Evolutionary conservation across 495 filamentous ascomycete species (phyloP), one percentile per base, ranked within the genome.

Genomic region (Podospora anserina): DNA sequence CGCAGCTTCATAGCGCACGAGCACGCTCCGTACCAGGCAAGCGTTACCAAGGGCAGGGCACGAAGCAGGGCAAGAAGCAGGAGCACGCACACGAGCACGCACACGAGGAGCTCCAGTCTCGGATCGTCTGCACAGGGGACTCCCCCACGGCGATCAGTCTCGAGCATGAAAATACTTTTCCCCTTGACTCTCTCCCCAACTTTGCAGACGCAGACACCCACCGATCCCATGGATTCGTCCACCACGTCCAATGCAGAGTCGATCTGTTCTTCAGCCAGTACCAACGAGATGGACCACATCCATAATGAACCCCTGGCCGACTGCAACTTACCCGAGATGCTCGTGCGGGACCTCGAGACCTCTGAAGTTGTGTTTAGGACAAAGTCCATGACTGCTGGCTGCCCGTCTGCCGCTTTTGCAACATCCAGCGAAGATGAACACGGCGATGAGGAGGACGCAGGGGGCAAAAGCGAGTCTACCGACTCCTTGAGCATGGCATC

Each of bases 261-360:
- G 61, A 63, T 32, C 18, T 61, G 9, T 34, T 30, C 65, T 34
- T 53, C 63, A 13, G 39, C 32, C 60, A 62, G 30, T 58, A 20
- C 55, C 11, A 61, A 49, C 63, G 66, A 70, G 49, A 68, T 73
- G 68, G 69, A 66, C 27, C 13, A 32, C 18, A 34, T 54, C 44
- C 16, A 28, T 30, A 28, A 63, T 6, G 71, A 77, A 60, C 72
- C 73, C 63, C 58, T 72, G 9, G 70, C 77, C 61, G 76, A 72
- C 60, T 75, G 71, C 69, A 83, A 79, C 71, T 70, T 84, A 27
- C 77, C 82, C 23, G 82, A 84, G 71, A 69, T 83, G 63, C 75
- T 84, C 18, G 81, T 75, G 15, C 70, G 74, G 60, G 80, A 83
- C 61, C 76, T 83, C 57, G 77, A 81, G 68, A 56, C 66, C 11